Evolutionary conservation across 768 basidiomycete genomes (phyloP).

Genomic region (Pleurotus djamor): DNA sequence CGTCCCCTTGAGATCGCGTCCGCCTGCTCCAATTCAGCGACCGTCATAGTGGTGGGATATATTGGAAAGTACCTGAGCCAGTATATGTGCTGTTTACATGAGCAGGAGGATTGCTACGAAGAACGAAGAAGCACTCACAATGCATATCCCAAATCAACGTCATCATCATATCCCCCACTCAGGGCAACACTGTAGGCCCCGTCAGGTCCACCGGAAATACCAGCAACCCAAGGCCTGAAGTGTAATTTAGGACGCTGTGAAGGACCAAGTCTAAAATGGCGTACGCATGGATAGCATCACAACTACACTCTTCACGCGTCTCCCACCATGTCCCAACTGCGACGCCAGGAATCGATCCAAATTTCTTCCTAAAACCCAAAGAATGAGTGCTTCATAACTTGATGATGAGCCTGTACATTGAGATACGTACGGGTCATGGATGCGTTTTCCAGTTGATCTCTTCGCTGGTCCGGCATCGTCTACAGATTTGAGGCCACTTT

Average conservation of each 20-base stretch:
- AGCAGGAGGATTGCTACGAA: background rate
- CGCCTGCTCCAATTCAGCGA: conserved; percentile 42
- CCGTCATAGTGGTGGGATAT: too few species aligned
- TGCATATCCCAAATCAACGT: conserved; percentile 77
- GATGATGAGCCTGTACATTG: background rate
- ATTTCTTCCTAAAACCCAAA: conserved; percentile 56
- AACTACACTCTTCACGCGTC: conserved; percentile 65
- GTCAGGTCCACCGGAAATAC: conserved; percentile 62
- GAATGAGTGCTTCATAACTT: background rate
- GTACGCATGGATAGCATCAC: conserved; percentile 82
- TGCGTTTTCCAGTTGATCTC: conserved; percentile 29
- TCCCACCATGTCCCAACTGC: conserved; percentile 85
- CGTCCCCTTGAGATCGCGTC: conserved; percentile 85
- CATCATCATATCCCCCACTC: conserved; percentile 88
- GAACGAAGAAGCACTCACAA: conserved; percentile 55
- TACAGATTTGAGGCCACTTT: conserved; percentile 29
- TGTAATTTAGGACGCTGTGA: conserved; percentile 3
- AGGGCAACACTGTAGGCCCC: conserved; percentile 87
- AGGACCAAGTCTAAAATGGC: background rate
- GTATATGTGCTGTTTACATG: conserved; percentile 63
- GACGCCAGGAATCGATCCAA: conserved; percentile 78
- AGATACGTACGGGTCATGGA: conserved; percentile 50
- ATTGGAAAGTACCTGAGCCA: conserved; percentile 52
- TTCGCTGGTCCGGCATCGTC: conserved; percentile 34
- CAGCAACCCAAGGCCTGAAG: conserved; percentile 76